Conservation (phyloP, 1,284 basidiomycete genomes). For the Rhodotorula sp. region DNA sequence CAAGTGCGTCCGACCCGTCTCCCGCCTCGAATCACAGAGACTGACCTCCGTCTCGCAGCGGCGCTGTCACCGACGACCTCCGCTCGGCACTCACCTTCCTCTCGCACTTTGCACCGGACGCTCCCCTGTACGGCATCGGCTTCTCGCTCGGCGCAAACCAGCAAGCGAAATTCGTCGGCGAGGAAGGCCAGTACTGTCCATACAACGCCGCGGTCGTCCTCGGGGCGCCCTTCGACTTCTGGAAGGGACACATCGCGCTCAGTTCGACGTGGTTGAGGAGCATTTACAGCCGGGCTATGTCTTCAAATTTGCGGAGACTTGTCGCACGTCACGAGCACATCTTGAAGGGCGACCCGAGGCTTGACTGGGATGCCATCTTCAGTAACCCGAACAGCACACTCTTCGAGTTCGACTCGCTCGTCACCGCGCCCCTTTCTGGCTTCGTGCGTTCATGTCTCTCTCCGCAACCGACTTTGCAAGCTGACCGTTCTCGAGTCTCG, state of each 20-base stretch:
- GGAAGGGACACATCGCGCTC: conserved; percentile 50
- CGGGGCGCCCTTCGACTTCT: conserved; percentile 77
- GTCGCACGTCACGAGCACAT: conserved; percentile 60
- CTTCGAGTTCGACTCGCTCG: conserved; percentile 55
- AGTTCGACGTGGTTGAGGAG: conserved; percentile 32
- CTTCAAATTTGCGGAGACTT: conserved; percentile 51
- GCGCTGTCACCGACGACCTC: conserved; percentile 50
- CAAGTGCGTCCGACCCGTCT: conserved; percentile 10
- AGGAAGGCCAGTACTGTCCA: conserved; percentile 76
- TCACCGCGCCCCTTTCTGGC: conserved; percentile 76
- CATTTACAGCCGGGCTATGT: conserved; percentile 44
- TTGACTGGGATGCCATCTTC: conserved; percentile 42
- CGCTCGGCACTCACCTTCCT: conserved; percentile 78
- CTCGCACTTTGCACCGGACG: conserved; percentile 68
- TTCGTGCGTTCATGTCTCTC: conserved; percentile 47
- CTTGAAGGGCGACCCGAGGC: conserved; percentile 26
- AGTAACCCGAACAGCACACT: conserved; percentile 44
- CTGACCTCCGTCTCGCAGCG: background rate
- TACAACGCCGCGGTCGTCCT: conserved; percentile 72
- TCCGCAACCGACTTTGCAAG: conserved; percentile 25
- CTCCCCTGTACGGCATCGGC: conserved; percentile 79
- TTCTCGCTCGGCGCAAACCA: conserved; percentile 95
- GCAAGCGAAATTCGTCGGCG: conserved; percentile 78
- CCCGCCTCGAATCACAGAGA: background rate
- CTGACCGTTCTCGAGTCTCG: conserved; percentile 43